A percentile compares a stretch with the other conserved stretches of the same genome.
Evolutionary conservation across 2,329 filamentous ascomycete genomes (phyloP).

Genomic region (Alternaria gaisen): DNA sequence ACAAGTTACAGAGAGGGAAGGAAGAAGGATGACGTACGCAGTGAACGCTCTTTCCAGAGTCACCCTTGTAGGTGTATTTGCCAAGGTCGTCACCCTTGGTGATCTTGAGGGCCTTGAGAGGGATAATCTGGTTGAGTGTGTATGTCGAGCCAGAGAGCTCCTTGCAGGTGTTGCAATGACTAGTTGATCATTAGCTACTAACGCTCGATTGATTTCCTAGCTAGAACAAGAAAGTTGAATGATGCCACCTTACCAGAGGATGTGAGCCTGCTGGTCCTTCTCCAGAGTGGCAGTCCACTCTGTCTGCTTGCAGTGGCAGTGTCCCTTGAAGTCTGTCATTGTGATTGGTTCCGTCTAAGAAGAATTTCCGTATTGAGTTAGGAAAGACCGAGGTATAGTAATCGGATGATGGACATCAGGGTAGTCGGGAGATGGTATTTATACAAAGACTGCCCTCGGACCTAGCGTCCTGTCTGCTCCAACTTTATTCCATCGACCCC

Average conservation of each 20-base stretch:
- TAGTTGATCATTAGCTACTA: conserved; percentile 26
- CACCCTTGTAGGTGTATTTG: conserved; percentile 65
- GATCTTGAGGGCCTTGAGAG: conserved; percentile 59
- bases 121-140: conserved; percentile 65
- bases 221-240: background rate
- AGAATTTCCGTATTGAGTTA: background rate
- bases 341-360: conserved; percentile 6
- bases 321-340: conserved; percentile 60
- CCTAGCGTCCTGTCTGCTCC: background rate
- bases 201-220: no score
- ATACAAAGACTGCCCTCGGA: background rate
- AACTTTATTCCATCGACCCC: background rate
- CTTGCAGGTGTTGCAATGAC: conserved; percentile 68
- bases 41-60: conserved; percentile 63
- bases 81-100: conserved; percentile 61
- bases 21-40: conserved; percentile 45
- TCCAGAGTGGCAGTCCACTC: conserved; percentile 62
- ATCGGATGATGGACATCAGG: conserved; percentile 7
- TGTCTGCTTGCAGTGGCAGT: conserved; percentile 65
- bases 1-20: no score
- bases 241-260: conserved; percentile 54
- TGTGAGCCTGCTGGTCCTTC: conserved; percentile 55
- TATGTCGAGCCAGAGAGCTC: conserved; percentile 59
- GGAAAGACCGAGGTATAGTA: background rate
- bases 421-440: conserved; percentile 15